phyloP scores from a whole-genome alignment of 352 stramenopile species.

The Nothophytophthora sp. region DNA sequence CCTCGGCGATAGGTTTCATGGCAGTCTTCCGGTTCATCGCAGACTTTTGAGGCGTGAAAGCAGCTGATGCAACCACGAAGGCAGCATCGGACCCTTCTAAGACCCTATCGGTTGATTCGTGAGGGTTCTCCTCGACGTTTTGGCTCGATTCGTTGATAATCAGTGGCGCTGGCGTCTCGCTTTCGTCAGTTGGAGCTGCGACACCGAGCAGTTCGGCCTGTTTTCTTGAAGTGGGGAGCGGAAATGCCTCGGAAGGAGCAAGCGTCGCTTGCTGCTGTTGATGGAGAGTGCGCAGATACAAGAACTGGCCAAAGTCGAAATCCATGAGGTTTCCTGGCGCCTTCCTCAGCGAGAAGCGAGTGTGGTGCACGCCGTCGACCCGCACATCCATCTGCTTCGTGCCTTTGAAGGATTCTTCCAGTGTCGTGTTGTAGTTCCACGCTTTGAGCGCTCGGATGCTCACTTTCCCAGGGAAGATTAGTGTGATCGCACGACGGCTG shows the following conservation, averaged over 20 bases:
- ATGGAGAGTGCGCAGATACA: constrained; percentile 43
- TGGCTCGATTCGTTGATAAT: no score
- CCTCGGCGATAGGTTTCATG: constrained; percentile 56
- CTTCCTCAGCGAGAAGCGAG: constrained; percentile 72
- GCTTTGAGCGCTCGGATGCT: constrained; percentile 58
- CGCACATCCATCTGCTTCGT: constrained; percentile 60
- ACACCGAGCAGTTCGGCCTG: background rate
- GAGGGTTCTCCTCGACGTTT: no score
- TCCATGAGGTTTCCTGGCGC: constrained; percentile 71
- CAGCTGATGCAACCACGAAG: constrained; percentile 10
- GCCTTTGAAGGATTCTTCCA: constrained; percentile 80
- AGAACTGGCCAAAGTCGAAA: constrained; percentile 87
- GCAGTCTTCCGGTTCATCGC: constrained; percentile 6
- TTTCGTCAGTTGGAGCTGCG: constrained; percentile 12
- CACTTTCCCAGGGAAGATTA: constrained; percentile 54
- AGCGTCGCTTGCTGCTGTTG: constrained; percentile 5
- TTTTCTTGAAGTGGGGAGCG: constrained; percentile 13
- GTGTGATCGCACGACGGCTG: constrained; percentile 33
- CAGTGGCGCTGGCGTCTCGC: constrained; percentile 13
- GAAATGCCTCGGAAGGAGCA: constrained; percentile 5
- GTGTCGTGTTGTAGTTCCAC: constrained; percentile 81
- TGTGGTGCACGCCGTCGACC: constrained; percentile 48
- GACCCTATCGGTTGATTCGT: no score
- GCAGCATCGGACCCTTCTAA: constrained; percentile 7
- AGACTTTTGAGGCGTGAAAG: background rate